Conservation (phyloP, 2,329 filamentous ascomycete genomes). For the Lachnellula occidentalis region DNA sequence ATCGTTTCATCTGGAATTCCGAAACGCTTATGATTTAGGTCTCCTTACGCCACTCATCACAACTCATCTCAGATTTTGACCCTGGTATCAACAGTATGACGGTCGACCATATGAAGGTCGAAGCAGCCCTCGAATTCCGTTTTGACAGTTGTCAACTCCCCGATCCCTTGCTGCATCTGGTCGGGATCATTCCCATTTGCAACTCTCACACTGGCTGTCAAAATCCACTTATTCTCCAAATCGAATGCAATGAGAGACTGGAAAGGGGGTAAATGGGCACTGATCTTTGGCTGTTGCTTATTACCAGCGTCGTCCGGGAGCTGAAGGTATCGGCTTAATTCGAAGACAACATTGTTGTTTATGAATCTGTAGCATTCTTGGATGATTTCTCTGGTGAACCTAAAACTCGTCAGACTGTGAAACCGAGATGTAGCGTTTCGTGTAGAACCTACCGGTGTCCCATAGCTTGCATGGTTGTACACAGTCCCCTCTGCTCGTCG, state of each 20-base stretch:
- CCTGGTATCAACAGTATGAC: conserved; percentile 49
- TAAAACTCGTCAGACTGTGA: conserved; percentile 4
- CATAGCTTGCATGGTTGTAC: conserved; percentile 46
- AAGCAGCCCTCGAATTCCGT: conserved; percentile 47
- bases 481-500: conserved; percentile 37
- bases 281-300: conserved; percentile 24
- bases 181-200: conserved; percentile 49
- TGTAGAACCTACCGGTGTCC: conserved; percentile 41
- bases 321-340: conserved; percentile 24
- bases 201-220: conserved; percentile 49
- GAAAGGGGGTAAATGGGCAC: conserved; percentile 40
- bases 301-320: conserved; percentile 22
- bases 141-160: conserved; percentile 43
- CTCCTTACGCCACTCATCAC: neutral
- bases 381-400: conserved; percentile 25
- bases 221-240: conserved; percentile 46
- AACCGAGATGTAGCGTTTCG: conserved; percentile 1
- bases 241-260: conserved; percentile 44
- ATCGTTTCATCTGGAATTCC: no score
- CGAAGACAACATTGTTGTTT: conserved; percentile 26
- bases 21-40: no score
- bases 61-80: conserved; percentile 22
- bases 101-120: conserved; percentile 46
- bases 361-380: conserved; percentile 23
- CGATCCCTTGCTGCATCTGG: conserved; percentile 49